Base-by-base conservation (phyloP, 768 basidiomycete genomes). In the Tylopilus felleus region DNA sequence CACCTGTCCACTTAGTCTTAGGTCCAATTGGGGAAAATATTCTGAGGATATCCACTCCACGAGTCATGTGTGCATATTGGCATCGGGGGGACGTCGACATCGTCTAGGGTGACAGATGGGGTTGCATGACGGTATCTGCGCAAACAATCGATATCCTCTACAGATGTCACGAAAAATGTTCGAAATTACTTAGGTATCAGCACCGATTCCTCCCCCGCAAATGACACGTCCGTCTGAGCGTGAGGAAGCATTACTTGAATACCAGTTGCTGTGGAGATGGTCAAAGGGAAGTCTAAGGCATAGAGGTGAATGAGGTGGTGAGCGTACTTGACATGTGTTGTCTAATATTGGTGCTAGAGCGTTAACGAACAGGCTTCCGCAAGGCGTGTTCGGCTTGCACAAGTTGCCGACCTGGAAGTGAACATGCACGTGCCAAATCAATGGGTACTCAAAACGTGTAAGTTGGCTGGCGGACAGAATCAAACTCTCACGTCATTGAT, bases 81-180 rank as follows among this genome's bases (percentile, higher is more conserved):
- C 8, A 58, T 49, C 1, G 49, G 49, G 3, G 19, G 23, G 8
- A 70, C 61, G 12, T 56, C 19, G 4, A 60, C 51, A 0, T 40
- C 49, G 52, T 66, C 71, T 31, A 49, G 51, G 54, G 65, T 58
- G 29, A 75, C 73, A 4, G 70, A 72, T 8, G 74, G 74, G 1
- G 69, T 66, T 19, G 67, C 74, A 55, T 75, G 74, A 3, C 74
- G 65, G 49, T 74, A 68, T 47, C 69, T 70, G 38, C 9, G n/a
- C 12, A 38, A 14, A 60, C 73, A 64, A 56, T 75, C 17, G 41
- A 16, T 17, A 35, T 17, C 21, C 10, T 33, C n/a, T 10, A 10
- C 22, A 17, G 14, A 21, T 19, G 13, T 21, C 33, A 8, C n/a
- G 4, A 27, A 46, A 29, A 27, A 7, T n/a, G 10, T 9, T 42